These are phyloP conservation scores for Pulveroboletus ravenelii DNA, from an alignment of 768 basidiomycete genomes.

Conservation along the genomic window DNA sequence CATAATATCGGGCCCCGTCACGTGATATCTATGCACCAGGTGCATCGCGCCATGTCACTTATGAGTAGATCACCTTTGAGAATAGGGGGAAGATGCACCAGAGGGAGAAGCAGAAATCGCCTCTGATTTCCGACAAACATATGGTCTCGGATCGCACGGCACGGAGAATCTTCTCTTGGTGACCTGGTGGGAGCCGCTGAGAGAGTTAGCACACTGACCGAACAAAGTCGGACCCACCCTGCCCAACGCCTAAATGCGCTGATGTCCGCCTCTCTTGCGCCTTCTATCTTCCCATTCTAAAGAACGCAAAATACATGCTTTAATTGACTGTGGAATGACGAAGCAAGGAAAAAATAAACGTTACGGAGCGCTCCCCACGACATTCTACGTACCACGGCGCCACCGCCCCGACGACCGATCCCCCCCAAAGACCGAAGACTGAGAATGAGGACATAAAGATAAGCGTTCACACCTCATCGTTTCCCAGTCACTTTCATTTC, in stretches of 20 bases:
- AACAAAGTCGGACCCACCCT: not conserved
- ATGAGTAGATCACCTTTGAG: not conserved
- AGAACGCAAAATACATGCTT: not conserved
- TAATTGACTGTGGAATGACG: not conserved
- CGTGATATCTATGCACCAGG: not conserved
- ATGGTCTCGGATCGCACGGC: constrained; percentile 4
- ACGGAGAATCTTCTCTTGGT: not conserved
- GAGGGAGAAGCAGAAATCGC: not conserved
- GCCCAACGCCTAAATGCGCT: not conserved
- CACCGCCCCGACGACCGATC: not conserved
- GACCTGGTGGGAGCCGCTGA: not conserved
- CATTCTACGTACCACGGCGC: not conserved
- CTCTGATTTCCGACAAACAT: not conserved
- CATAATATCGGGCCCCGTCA: not conserved
- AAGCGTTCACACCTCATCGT: not conserved
- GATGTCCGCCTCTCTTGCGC: not conserved
- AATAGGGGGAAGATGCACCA: not conserved
- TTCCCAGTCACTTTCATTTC: not conserved
- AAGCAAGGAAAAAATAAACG: not conserved
- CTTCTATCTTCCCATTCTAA: too few species aligned
- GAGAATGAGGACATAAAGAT: not conserved
- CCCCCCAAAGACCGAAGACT: not conserved
- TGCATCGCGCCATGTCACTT: not conserved
- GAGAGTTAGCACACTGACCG: not conserved
- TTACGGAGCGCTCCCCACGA: not conserved